Conservation (phyloP, 2,329 filamentous ascomycete genomes). For the Beauveria brongniartii region DNA sequence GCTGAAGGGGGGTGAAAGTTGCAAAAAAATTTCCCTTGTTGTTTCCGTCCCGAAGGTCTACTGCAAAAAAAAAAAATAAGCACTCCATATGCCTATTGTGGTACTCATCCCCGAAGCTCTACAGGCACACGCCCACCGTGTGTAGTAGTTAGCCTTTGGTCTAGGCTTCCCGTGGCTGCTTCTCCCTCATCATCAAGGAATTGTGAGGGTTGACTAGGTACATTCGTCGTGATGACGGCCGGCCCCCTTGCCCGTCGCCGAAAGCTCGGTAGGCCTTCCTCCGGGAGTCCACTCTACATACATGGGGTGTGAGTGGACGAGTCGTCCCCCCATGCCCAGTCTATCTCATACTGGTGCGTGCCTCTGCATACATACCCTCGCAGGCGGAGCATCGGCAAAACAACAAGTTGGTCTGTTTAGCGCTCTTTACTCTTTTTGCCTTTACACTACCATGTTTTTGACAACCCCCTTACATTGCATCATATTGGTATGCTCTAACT, state of each 20-base stretch:
- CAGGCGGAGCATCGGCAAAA: constrained; percentile 1
- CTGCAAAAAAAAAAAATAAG: neutral
- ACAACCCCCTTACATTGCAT: neutral
- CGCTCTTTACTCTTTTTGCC: neutral
- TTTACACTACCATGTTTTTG: neutral
- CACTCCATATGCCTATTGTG: neutral
- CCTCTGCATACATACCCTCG: neutral
- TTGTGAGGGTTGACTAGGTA: neutral
- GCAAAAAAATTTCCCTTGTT: neutral
- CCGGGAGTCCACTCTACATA: neutral
- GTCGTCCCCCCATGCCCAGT: neutral
- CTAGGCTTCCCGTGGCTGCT: neutral
- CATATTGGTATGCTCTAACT: neutral
- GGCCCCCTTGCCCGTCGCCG: neutral
- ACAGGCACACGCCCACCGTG: neutral
- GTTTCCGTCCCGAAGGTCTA: neutral
- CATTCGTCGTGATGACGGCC: neutral
- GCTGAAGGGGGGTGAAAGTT: neutral
- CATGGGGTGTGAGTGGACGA: neutral
- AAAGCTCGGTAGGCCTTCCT: neutral
- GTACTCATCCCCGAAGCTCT: neutral
- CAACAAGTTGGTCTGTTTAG: neutral
- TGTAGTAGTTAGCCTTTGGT: neutral
- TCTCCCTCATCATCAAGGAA: neutral
- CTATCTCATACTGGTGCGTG: neutral